Percentiles rank a stretch among this genome's conserved stretches.
Conservation (phyloP, 352 stramenopile species). For the Phytophthora fragariae region DNA sequence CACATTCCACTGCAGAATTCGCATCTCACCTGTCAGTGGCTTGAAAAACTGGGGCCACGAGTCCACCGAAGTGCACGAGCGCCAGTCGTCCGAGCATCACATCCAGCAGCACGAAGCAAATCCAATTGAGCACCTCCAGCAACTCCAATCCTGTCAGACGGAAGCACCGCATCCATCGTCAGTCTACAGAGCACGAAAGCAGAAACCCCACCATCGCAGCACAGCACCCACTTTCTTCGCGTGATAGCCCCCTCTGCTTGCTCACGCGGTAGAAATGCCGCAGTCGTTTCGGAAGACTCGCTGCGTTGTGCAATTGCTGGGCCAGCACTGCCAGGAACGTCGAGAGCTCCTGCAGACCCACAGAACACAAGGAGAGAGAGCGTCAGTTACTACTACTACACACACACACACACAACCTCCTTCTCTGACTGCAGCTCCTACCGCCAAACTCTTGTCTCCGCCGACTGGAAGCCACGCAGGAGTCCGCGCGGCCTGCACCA, state of each 20-base stretch:
- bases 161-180: not conserved
- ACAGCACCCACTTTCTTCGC: constrained; percentile 43
- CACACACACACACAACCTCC: not conserved
- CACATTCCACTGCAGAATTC: not conserved
- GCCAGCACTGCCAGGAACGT: constrained; percentile 49
- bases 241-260: constrained; percentile 30
- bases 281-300: constrained; percentile 36
- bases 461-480: constrained; percentile 36
- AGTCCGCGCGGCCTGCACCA: constrained; percentile 17
- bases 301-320: constrained; percentile 41
- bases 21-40: constrained; percentile 24
- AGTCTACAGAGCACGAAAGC: not conserved
- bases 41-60: constrained; percentile 19
- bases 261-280: constrained; percentile 34
- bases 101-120: constrained; percentile 45
- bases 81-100: constrained; percentile 33
- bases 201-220: not conserved
- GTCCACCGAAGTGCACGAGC: constrained; percentile 17
- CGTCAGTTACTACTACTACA: not conserved
- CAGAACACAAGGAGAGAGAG: no score
- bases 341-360: constrained; percentile 44
- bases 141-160: constrained; percentile 31
- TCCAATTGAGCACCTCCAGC: constrained; percentile 47
- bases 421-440: constrained; percentile 15
- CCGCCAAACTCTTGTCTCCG: constrained; percentile 46